A percentile compares a stretch with the other conserved stretches of the same genome.
Conservation (phyloP, 2,329 filamentous ascomycete genomes). For the Mycosphaerella arachidis region DNA sequence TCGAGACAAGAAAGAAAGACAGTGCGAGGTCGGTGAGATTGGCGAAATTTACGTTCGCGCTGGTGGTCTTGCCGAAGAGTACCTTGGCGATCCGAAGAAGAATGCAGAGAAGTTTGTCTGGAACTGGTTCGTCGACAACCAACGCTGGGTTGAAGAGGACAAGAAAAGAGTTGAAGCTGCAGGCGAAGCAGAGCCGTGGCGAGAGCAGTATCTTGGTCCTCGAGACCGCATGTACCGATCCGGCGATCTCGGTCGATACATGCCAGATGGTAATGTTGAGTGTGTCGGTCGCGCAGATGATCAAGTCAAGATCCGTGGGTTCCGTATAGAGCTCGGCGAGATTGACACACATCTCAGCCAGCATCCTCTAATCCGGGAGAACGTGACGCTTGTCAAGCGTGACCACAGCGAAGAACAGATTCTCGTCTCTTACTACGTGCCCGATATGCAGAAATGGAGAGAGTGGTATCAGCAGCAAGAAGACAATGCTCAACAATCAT, state of each 20-base stretch:
- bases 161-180: conserved; percentile 47
- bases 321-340: conserved; percentile 89
- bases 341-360: conserved; percentile 80
- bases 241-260: conserved; percentile 78
- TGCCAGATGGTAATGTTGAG: conserved; percentile 65
- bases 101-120: conserved; percentile 72
- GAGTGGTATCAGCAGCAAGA: conserved; percentile 55
- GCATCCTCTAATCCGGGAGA: conserved; percentile 73
- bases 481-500: conserved; percentile 17
- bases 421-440: conserved; percentile 85
- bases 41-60: conserved; percentile 83
- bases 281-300: conserved; percentile 77
- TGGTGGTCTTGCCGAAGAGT: conserved; percentile 77
- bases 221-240: conserved; percentile 82
- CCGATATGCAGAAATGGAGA: conserved; percentile 70
- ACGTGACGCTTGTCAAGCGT: conserved; percentile 77
- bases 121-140: conserved; percentile 80
- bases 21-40: conserved; percentile 75
- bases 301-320: conserved; percentile 94
- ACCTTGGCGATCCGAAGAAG: conserved; percentile 59
- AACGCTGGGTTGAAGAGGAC: conserved; percentile 64
- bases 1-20: conserved; percentile 58
- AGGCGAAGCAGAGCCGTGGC: conserved; percentile 64
- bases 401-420: conserved; percentile 81
- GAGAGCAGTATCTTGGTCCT: conserved; percentile 71